phyloP scores from a whole-genome alignment of 371 early-diverging fungal genomes.

The Rhizopus microsporus region DNA sequence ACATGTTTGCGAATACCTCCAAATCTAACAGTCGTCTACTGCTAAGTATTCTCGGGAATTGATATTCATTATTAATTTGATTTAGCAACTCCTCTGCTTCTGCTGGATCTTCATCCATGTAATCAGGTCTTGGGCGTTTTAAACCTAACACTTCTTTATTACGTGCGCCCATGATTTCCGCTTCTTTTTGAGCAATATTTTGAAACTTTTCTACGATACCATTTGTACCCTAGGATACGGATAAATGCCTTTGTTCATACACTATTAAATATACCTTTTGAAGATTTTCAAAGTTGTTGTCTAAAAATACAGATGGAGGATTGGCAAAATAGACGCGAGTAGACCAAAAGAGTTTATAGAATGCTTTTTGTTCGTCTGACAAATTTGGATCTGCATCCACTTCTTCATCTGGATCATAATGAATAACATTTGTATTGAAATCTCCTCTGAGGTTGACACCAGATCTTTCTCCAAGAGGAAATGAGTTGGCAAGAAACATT shows the following conservation, averaged over 20 bases:
- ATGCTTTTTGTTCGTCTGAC: constrained; percentile 50
- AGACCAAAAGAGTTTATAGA: constrained; percentile 50
- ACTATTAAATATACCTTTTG: constrained; percentile 29
- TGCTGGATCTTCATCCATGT: constrained; percentile 35
- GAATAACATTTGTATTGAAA: constrained; percentile 69
- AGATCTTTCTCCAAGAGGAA: constrained; percentile 80
- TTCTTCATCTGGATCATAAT: constrained; percentile 54
- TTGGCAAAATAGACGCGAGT: constrained; percentile 44
- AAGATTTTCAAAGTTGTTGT: constrained; percentile 32
- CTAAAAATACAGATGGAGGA: constrained; percentile 41
- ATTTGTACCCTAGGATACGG: constrained; percentile 28
- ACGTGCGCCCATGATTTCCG: constrained; percentile 34
- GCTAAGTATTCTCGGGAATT: constrained; percentile 78
- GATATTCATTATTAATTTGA: constrained; percentile 48
- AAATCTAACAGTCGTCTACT: constrained; percentile 69
- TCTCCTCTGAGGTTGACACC: constrained; percentile 84
- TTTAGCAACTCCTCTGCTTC: constrained; percentile 32
- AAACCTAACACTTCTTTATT: constrained; percentile 19
- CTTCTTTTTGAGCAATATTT: constrained; percentile 39
- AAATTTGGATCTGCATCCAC: constrained; percentile 45
- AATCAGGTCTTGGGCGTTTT: constrained; percentile 15
- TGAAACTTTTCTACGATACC: constrained; percentile 38
- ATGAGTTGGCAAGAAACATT: constrained; percentile 78
- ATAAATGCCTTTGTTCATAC: not conserved
- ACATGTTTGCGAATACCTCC: constrained; percentile 49